These are phyloP conservation scores for Wallemia hederae DNA, from an alignment of 1,284 basidiomycete species.

Conservation along the genomic window DNA sequence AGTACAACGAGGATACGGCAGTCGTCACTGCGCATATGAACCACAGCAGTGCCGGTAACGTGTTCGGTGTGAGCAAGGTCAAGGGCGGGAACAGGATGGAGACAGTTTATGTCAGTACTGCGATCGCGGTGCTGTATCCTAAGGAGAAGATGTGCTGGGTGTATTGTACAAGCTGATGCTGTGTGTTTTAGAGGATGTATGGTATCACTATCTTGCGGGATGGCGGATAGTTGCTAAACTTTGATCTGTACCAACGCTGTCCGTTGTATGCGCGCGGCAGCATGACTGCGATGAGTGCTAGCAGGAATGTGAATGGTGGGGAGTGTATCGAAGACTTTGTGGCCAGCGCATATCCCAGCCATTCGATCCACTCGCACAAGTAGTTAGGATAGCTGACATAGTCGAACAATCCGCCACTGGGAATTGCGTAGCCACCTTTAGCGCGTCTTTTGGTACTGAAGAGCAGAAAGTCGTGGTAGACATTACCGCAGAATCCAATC, in stretches of 20 bases:
- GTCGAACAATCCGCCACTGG: constrained; percentile 44
- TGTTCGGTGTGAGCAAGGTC: too few species aligned
- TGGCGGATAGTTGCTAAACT: background rate
- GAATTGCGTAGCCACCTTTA: constrained; percentile 40
- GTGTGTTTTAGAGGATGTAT: background rate
- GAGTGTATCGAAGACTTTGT: constrained; percentile 16
- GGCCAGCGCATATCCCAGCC: constrained; percentile 46
- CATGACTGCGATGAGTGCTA: constrained; percentile 1
- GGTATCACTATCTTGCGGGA: background rate
- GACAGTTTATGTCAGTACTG: too few species aligned
- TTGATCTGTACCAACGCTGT: background rate
- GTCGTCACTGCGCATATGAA: too few species aligned
- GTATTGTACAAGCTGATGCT: too few species aligned
- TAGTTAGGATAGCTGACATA: constrained; percentile 79
- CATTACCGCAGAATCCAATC: constrained; percentile 41
- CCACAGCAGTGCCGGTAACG: too few species aligned
- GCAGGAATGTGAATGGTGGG: constrained; percentile 17
- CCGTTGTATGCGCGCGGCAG: background rate
- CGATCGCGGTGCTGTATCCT: too few species aligned
- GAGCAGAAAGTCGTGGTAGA: constrained; percentile 65
- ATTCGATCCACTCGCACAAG: constrained; percentile 34
- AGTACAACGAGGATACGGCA: too few species aligned
- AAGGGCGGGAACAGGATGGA: too few species aligned
- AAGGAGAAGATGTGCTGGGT: too few species aligned
- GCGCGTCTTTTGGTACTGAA: constrained; percentile 30